These are phyloP conservation scores for Xylariaceae sp. DNA, from an alignment of 2,329 filamentous ascomycete genomes.

Conservation along the genomic window DNA sequence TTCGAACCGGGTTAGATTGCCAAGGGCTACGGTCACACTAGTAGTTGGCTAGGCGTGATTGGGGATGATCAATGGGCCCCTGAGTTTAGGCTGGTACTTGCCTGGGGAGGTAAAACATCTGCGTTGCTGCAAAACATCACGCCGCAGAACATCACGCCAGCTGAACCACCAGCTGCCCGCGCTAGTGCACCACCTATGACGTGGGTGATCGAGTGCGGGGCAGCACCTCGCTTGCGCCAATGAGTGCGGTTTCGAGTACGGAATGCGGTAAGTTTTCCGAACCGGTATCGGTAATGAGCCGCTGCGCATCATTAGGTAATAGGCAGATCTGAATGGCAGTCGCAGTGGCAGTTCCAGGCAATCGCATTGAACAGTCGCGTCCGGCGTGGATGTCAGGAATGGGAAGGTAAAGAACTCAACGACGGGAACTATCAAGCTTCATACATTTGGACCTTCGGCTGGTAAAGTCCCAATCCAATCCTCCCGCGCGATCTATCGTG, in stretches of 20 bases:
- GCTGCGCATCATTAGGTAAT: too few relatives aligned
- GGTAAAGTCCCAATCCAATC: too few relatives aligned
- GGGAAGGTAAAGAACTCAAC: too few relatives aligned
- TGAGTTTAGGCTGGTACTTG: not conserved
- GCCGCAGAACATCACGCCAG: not conserved
- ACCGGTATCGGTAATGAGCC: not conserved
- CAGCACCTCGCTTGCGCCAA: not conserved
- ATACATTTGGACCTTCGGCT: too few relatives aligned
- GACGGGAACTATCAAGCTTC: too few relatives aligned
- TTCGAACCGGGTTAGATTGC: not conserved
- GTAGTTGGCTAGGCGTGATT: not conserved
- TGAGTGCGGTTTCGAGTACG: not conserved
- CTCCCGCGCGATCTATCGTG: too few relatives aligned
- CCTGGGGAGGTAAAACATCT: not conserved
- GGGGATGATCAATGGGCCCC: not conserved
- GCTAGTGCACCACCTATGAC: not conserved
- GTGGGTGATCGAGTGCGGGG: not conserved
- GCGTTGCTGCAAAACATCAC: not conserved
- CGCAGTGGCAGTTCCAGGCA: too few relatives aligned
- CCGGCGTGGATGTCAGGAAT: too few relatives aligned
- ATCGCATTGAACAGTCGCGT: too few relatives aligned
- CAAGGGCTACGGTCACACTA: not conserved
- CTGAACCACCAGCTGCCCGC: not conserved
- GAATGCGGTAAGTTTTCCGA: not conserved
- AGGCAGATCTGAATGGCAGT: too few relatives aligned